Evolutionary conservation across 768 basidiomycete species (phyloP).

Genomic region (Russula earlei): DNA sequence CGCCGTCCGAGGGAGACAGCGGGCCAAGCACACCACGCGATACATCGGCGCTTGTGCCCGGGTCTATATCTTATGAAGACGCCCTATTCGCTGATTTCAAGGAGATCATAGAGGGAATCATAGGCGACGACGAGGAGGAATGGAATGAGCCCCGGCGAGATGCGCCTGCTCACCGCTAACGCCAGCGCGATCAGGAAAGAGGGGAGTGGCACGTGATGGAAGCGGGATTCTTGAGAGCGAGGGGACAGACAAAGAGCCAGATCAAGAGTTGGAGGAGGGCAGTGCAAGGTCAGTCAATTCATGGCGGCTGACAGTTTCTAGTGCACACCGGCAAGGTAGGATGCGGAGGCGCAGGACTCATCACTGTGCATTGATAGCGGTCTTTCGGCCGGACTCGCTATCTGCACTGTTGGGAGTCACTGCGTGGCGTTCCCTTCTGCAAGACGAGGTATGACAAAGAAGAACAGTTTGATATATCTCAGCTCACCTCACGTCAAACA

Average conservation of each 20-base stretch:
- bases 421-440: not conserved
- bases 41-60: not conserved
- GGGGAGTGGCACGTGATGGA: no score
- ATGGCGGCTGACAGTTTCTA: not conserved
- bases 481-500: no score
- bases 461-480: not conserved
- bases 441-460: not conserved
- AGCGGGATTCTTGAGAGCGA: not conserved
- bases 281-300: not conserved
- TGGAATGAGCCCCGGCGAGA: no score
- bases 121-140: no score
- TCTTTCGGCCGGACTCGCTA: slow-evolving; percentile 7
- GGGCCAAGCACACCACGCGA: not conserved
- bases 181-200: no score
- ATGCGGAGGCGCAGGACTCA: not conserved
- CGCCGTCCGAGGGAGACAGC: not conserved
- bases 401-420: not conserved
- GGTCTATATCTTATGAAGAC: not conserved
- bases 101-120: no score
- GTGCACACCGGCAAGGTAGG: not conserved
- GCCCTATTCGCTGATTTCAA: slow-evolving; percentile 7
- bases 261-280: no score
- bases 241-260: no score
- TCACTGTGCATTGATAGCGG: not conserved
- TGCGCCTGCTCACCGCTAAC: not conserved